Evolutionary conservation across 2,329 filamentous ascomycete genomes (phyloP), one percentile per base, ranked within the genome.

Genomic region (Ceratocystis smalleyi): DNA sequence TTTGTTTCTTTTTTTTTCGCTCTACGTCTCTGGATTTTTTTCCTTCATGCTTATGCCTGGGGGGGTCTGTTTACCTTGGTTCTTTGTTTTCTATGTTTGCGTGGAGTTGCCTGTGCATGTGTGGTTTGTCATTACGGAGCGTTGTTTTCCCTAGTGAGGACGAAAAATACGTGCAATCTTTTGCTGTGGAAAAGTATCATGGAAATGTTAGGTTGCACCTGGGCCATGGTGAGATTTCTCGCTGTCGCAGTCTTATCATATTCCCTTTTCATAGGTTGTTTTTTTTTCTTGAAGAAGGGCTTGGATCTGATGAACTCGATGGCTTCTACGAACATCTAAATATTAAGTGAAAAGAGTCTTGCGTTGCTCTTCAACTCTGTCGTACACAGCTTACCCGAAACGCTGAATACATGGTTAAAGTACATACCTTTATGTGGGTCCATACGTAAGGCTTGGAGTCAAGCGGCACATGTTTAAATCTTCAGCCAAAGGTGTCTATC

Each of bases 21-120:
- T 51, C 57, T 45, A 17, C 43, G 62, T 43, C 54, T 51, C 55
- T 43, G 45, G 17, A 15, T 40, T 40, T 27, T 32, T 32, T 59
- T 45, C 43, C 43, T 43, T 35, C 59, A 61, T 55, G 27, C 27
- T 24, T 51, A 12, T 40, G 47, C 47, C 22, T 51, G 47, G 47
- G 19, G 43, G 19, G 10, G 17, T 62, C 47, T 62, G n/a, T 59
- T 49, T 61, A 30, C 47, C 57, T 59, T 62, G 5, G 54, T 59
- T 19, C 12, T 32, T 43, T 17, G 43, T 60, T 51, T 24, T 24
- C 6, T 49, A 30, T 61, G 12, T 49, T 62, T 24, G 49, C 19
- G 32, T 62, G 47, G 45, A 43, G 49, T 64, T 64, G 61, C 15
- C 32, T 63, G 43, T 43, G 61, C 47, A 15, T 65, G 32, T 62